Evolutionary conservation across 495 filamentous ascomycete species (phyloP), one percentile per base, ranked within the genome.

Genomic region (Poronia punctata): DNA sequence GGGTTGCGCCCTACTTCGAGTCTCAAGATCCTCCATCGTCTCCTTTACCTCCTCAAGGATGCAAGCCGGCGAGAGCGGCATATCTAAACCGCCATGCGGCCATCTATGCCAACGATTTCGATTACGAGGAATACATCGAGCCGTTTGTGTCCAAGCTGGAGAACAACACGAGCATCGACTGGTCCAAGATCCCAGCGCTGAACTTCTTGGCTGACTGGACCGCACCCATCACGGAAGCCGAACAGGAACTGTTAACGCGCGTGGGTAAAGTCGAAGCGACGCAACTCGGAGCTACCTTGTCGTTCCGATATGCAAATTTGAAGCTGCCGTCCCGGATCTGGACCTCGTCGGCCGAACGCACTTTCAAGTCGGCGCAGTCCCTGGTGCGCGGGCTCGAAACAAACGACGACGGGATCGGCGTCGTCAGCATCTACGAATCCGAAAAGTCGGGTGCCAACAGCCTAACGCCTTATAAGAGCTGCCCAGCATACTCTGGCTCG

Each of bases 51-150:
- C 60, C 62, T 4, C 57, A 65, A 49, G 67, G 68, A 25, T 72
- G 67, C 50, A 61, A 54, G 8, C 51, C 63, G 7, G 56, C 54
- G 3, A 48, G 54, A 17, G 68, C 64, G 2, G 60, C 65, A 4
- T 72, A 71, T 44, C 58, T 72, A 9, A 50, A 59, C 10, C 65
- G 68, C 6, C 68, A 71, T 46, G 65, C 68, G 0, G 68, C 68
- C 17, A 72, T 72, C 44, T 68, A 66, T 44, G 62, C 64, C 41
- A 72, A 71, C 30, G 67, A 70, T 46, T 68, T 61, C 24, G 68
- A 72, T 40, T 66, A 65, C 37, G 65, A 67, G 36, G 59, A 58
- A 21, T 70, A 68, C 42, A 65, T 71, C 15, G 59, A 64, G 25
- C 68, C 68, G 0, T 71, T 72, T 43, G 49, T 63, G 21, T 52